Evolutionary conservation across 2,329 filamentous ascomycete genomes (phyloP), one percentile per base, ranked within the genome.

Genomic region (Emergomyces pasteurianus): DNA sequence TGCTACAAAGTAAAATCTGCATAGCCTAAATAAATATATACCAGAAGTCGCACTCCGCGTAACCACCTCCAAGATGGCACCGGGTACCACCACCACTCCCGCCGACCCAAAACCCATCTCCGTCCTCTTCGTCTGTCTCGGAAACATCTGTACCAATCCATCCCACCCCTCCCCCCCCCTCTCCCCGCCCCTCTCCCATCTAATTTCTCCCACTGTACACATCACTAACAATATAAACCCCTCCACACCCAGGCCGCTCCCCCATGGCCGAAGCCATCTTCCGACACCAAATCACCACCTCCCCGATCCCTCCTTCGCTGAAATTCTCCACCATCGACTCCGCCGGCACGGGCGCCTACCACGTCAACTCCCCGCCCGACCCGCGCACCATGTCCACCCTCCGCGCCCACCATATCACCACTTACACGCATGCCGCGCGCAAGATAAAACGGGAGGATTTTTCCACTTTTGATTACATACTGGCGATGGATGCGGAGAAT

Each of bases 241-340:
- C 47, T 23, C 38, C 40, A 23, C 53, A n/a, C 21, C 50, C 63
- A 81, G 80, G 83, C 70, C 83, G 84, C 63, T 96, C 91, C 8
- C 89, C 94, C 38, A 97, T 99, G 94, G 90, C 92, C 53, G 92
- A 97, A 79, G 94, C 89, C 57, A 89, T 96, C 65, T 97, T 99
- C 77, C 84, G 85, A 62, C 83, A 86, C 63, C 77, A 94, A 47
- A 81, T 82, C 47, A 80, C 82, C 66, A 82, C 76, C 9, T 67
- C 86, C 62, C 75, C 82, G 54, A 79, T 62, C 74, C 81, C 55
- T 79, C 85, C 84, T 69, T 78, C 81, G 67, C 78, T 75, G 54
- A 77, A 79, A 63, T 84, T 96, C 69, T 78, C 77, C 18, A 78
- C 78, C 62, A 85, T 96, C 66, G 94, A 97, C 74, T 95, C 89